A percentile compares a stretch with the other conserved stretches of the same genome.
phyloP scores from a whole-genome alignment of 2,329 filamentous ascomycete genomes.

The Ceratocystiopsis minuta region DNA sequence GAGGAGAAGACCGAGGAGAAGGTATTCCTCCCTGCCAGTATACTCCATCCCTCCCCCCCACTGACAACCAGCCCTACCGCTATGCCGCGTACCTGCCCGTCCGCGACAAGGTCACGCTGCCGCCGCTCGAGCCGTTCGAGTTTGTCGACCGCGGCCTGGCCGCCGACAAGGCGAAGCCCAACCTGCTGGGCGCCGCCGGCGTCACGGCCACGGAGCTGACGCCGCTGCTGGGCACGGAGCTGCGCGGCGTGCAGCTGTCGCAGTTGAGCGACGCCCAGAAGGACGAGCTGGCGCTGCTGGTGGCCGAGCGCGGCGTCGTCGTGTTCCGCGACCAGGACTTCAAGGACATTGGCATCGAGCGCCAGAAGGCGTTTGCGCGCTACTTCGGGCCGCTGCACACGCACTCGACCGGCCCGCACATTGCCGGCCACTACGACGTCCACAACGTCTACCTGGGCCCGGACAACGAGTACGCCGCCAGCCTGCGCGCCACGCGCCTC shows the following conservation, averaged over 20 bases:
- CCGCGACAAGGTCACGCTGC: slow-evolving; percentile 15
- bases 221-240: slow-evolving; percentile 22
- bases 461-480: slow-evolving; percentile 22
- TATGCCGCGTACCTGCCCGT: slow-evolving; percentile 17
- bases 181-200: slow-evolving; percentile 11
- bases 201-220: slow-evolving; percentile 14
- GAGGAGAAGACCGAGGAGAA: too few relatives aligned
- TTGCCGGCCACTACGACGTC: slow-evolving; percentile 20
- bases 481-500: slow-evolving; percentile 16
- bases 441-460: slow-evolving; percentile 27
- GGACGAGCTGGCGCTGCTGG: slow-evolving; percentile 24
- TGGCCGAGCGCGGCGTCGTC: slow-evolving; percentile 22
- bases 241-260: slow-evolving; percentile 21
- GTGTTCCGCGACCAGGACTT: slow-evolving; percentile 19
- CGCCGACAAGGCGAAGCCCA: slow-evolving; percentile 15
- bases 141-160: slow-evolving; percentile 16
- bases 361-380: slow-evolving; percentile 20
- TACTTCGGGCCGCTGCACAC: slow-evolving; percentile 23
- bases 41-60: too few relatives aligned
- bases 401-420: slow-evolving; percentile 9
- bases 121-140: slow-evolving; percentile 15
- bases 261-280: slow-evolving; percentile 20
- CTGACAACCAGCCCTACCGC: slow-evolving; percentile 15
- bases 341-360: slow-evolving; percentile 20
- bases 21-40: too few relatives aligned